These are phyloP conservation scores for Cornus suecica DNA, from an alignment of 148 eudicot genomes.

Conservation along the genomic window DNA sequence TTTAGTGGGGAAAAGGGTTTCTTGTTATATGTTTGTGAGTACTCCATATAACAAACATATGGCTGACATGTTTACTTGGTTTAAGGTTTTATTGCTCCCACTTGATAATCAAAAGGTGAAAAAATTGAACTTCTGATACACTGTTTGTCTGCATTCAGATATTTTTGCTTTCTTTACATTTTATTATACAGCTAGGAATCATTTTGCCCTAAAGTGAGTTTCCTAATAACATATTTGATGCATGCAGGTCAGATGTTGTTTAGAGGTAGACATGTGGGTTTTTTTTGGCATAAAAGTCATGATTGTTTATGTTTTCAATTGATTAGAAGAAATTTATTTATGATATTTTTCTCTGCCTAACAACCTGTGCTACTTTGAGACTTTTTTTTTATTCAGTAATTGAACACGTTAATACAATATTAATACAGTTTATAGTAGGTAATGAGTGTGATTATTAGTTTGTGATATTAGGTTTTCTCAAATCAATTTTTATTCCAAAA, in stretches of 20 bases:
- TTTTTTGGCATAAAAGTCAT: conserved; percentile 9
- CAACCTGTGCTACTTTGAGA: conserved; percentile 1
- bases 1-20: conserved; percentile 10
- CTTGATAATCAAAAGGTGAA: conserved; percentile 2
- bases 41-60: conserved; percentile 14
- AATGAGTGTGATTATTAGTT: background rate
- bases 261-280: conserved; percentile 16
- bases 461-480: conserved; percentile 11
- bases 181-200: conserved; percentile 11
- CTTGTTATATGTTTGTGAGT: conserved; percentile 18
- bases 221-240: conserved; percentile 1
- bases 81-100: conserved; percentile 22
- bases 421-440: background rate
- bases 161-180: conserved; percentile 5
- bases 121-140: conserved; percentile 1
- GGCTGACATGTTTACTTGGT: conserved; percentile 29
- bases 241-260: conserved; percentile 13
- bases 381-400: conserved; percentile 13
- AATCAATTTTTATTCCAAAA: background rate
- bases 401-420: background rate
- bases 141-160: conserved; percentile 20
- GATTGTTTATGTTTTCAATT: conserved; percentile 9
- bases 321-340: background rate
- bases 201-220: conserved; percentile 15
- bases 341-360: conserved; percentile 16